These are phyloP conservation scores for Peronosclerospora sorghi DNA, from an alignment of 352 stramenopile species.

Conservation along the genomic window DNA sequence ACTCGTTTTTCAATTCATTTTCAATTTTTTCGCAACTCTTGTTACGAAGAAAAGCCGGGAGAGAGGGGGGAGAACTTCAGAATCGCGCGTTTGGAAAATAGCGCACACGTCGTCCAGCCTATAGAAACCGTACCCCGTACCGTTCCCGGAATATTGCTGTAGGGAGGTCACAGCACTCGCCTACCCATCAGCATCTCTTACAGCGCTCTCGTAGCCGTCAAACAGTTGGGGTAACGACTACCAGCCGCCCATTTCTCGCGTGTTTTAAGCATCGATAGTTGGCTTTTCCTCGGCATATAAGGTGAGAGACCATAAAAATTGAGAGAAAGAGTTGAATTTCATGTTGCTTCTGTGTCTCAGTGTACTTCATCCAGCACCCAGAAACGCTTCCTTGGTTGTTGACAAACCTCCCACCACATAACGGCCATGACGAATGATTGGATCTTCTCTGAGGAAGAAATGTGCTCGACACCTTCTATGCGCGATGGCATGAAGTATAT, in stretches of 20 bases:
- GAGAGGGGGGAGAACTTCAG: conserved; percentile 19
- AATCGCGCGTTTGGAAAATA: conserved; percentile 21
- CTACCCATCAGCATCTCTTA: too few relatives aligned
- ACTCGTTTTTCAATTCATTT: conserved; percentile 34
- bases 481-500: conserved; percentile 65
- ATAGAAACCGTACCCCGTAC: conserved; percentile 6
- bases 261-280: too few relatives aligned
- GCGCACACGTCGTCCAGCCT: conserved; percentile 10
- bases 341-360: too few relatives aligned
- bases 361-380: conserved; percentile 6
- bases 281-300: too few relatives aligned
- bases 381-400: neutral
- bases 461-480: conserved; percentile 52
- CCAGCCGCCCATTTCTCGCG: too few relatives aligned
- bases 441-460: conserved; percentile 68
- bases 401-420: neutral
- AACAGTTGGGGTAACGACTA: too few relatives aligned
- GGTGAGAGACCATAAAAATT: too few relatives aligned
- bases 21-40: conserved; percentile 35
- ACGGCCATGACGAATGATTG: conserved; percentile 33
- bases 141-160: conserved; percentile 6
- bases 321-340: too few relatives aligned
- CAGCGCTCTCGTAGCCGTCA: too few relatives aligned
- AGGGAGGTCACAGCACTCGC: too few relatives aligned
- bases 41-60: conserved; percentile 22